These are phyloP conservation scores for Scolecobasidium constrictum DNA, from an alignment of 2,329 filamentous ascomycete species.

Conservation along the genomic window DNA sequence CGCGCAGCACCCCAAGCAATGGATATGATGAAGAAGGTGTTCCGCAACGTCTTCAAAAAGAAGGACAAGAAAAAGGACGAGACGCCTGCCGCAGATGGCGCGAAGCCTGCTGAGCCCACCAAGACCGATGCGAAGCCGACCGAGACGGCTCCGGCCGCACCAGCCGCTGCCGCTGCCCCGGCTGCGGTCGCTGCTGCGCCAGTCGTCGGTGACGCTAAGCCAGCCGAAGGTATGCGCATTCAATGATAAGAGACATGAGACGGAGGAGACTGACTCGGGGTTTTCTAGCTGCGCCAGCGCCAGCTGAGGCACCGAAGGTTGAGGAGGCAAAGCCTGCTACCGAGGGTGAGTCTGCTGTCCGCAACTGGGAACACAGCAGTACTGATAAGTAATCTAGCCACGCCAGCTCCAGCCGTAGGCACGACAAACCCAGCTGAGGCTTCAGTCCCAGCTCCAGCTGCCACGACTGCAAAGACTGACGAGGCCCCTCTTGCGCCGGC, in stretches of 20 bases:
- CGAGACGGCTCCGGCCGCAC: slow-evolving; percentile 4
- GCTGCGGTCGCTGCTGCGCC: slow-evolving; percentile 1
- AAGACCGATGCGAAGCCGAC: slow-evolving; percentile 5
- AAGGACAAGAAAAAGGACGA: slow-evolving; percentile 8
- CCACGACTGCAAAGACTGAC: not conserved
- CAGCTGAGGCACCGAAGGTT: slow-evolving; percentile 1
- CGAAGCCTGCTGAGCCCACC: not conserved
- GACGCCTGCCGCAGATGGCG: not conserved
- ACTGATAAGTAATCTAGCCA: not conserved
- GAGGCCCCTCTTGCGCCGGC: not conserved
- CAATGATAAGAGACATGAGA: too few species aligned
- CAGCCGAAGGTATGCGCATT: too few species aligned
- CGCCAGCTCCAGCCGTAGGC: not conserved
- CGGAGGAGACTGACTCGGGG: too few species aligned
- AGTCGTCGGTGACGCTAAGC: not conserved
- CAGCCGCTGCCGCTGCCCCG: slow-evolving; percentile 1
- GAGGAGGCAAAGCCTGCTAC: slow-evolving; percentile 4
- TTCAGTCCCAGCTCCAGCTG: not conserved
- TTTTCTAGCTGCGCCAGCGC: not conserved
- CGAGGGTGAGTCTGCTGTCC: not conserved
- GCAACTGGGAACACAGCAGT: not conserved
- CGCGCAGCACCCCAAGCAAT: slow-evolving; percentile 4
- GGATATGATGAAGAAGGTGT: slow-evolving; percentile 6
- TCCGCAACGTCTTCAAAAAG: slow-evolving; percentile 7
- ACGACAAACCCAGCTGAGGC: not conserved